Evolutionary conservation across 2,329 filamentous ascomycete species (phyloP).

Genomic region (Colletotrichum coccodes): DNA sequence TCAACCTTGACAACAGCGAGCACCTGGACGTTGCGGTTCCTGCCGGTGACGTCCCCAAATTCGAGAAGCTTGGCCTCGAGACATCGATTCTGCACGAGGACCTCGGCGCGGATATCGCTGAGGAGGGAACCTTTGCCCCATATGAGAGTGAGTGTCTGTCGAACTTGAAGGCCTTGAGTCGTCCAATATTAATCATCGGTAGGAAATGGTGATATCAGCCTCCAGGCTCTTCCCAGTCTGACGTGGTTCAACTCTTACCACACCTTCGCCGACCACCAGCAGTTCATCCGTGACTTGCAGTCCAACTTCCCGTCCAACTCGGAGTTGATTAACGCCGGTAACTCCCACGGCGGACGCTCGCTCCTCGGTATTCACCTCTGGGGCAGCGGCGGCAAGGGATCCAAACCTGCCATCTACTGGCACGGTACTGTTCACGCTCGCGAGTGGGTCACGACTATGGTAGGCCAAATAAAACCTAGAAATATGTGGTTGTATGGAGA

Average conservation of each 20-base stretch:
- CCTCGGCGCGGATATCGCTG: conserved; percentile 36
- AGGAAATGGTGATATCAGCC: conserved; percentile 4
- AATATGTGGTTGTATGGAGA: no score
- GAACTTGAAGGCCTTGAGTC: no score
- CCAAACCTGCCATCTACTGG: conserved; percentile 63
- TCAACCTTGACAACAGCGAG: conserved; percentile 31
- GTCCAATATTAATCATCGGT: no score
- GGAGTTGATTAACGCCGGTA: conserved; percentile 59
- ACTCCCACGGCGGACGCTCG: conserved; percentile 54
- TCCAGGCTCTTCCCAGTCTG: conserved; percentile 36
- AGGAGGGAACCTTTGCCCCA: conserved; percentile 33
- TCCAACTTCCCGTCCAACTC: conserved; percentile 53
- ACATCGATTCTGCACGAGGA: conserved; percentile 35
- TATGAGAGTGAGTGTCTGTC: conserved; percentile 31
- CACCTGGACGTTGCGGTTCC: conserved; percentile 39
- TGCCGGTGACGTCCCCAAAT: conserved; percentile 36
- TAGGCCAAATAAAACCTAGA: no score
- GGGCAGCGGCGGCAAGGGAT: conserved; percentile 54
- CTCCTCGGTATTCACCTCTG: conserved; percentile 73
- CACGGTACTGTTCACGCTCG: conserved; percentile 69
- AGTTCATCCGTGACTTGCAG: conserved; percentile 58
- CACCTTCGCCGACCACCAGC: conserved; percentile 58
- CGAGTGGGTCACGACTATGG: conserved; percentile 69
- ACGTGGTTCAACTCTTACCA: conserved; percentile 67
- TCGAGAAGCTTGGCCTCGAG: conserved; percentile 38